Base-by-base conservation (phyloP, 805 yeast species). In the Schwanniomyces polymorphus region DNA sequence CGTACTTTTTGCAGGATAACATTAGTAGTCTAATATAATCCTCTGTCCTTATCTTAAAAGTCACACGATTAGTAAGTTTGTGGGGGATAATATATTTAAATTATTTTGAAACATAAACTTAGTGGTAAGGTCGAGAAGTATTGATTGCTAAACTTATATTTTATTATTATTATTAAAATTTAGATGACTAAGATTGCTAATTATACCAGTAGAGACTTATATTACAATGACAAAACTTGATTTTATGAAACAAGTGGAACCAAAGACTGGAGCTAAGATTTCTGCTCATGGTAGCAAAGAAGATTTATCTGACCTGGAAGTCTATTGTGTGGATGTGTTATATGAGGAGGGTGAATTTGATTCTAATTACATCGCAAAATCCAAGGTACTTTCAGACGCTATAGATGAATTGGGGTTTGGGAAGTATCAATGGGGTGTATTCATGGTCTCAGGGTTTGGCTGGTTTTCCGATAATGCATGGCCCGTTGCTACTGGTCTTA, bases 361-460 rank as follows among this genome's bases (percentile, higher is more conserved):
- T 39, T 37, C 38, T 4, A 47, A 44, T n/a, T 63, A 63, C 40
- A 43, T 63, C n/a, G 56, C 52, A 8, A 61, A 63, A 41, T 57
- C 65, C 6, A 51, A 44, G 35, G 35, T 62, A 5, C 33, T 63
- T 8, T 42, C 62, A 3, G 57, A 57, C 44, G 72, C 61, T 16
- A 67, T 71, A 26, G 72, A 69, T 48, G 63, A 61, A 26, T 63
- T 70, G 27, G 76, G 75, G 2, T 71, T 67, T 65, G 76, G 75
- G 40, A 62, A 48, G 52, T 78, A 78, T 54, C 85, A 81, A 51
- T 61, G 65, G 44, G 74, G 78, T 49, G 59, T 80, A 7, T 79
- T 81, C 53, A 68, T 72, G 49, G 64, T 81, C n/a, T 81, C 81
- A 25, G 85, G 85, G 4, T 74, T 79, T 62, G 85, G 85, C 25